phyloP scores from a whole-genome alignment of 805 yeast species.

The baker's yeast (Saccharomyces cerevisiae) region DNA sequence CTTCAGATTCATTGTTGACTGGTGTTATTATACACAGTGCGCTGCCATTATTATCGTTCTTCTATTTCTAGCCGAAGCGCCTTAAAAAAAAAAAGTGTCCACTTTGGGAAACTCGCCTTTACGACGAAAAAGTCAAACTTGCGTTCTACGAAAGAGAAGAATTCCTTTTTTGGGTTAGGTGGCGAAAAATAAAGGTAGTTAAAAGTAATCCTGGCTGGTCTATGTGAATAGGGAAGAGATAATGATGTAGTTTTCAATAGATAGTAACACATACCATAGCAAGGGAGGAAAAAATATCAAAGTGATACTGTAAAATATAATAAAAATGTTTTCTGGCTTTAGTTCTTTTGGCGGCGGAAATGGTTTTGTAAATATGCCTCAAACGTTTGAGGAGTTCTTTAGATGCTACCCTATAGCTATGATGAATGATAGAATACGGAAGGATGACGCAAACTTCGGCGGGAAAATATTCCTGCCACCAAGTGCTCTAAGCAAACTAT shows the following conservation, averaged over 20 bases:
- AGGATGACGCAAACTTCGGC: conserved; percentile 80
- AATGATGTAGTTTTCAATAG: not conserved
- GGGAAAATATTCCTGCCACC: conserved; percentile 95
- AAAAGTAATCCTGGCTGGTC: not conserved
- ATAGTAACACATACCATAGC: not conserved
- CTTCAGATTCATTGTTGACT: not conserved
- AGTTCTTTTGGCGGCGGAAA: conserved; percentile 17
- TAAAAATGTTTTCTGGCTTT: conserved; percentile 33
- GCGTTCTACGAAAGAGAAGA: not conserved
- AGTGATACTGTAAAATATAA: not conserved
- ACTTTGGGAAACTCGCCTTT: not conserved
- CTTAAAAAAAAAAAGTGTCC: not conserved
- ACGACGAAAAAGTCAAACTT: not conserved
- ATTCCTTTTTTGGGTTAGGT: not conserved
- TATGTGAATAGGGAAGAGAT: not conserved
- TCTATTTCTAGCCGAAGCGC: not conserved
- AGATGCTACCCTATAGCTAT: conserved; percentile 86
- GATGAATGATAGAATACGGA: conserved; percentile 71
- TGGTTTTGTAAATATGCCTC: conserved; percentile 30
- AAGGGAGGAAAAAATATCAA: not conserved
- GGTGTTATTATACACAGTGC: not conserved
- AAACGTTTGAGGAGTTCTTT: conserved; percentile 72
- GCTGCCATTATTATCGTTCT: not conserved
- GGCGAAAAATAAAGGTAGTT: not conserved
- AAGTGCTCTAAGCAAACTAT: conserved; percentile 77